Base-by-base conservation (phyloP, 306 rosid genomes). In the Ormosia emarginata region DNA sequence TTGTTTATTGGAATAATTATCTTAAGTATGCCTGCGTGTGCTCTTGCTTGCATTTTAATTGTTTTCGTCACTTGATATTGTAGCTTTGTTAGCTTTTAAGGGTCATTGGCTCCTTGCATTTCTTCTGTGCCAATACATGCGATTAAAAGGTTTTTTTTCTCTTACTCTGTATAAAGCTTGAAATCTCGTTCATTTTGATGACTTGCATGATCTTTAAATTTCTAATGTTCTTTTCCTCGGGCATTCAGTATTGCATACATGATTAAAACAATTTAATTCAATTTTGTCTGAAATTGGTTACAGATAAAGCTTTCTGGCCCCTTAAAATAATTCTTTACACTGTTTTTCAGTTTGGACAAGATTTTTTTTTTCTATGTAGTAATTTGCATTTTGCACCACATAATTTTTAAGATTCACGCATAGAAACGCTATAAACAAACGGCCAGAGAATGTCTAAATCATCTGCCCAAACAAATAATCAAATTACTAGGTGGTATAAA, bases 1-100 rank as follows among this genome's bases (percentile, higher is more conserved):
- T 83, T 77, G 79, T 79, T 82, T 63, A 58, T 46, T 82, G 36
- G 56, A 89, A 88, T 84, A 88, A 78, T 78, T 83, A 18, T 75
- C 37, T 71, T 11, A 64, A 59, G 30, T 67, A 62, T 69, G 77
- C 64, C 46, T 53, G 34, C 36, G 15, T 75, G 47, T 79, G 66
- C 44, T 64, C 52, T 18, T 65, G 61, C 67, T 41, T 56, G 61
- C 78, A n/a, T 74, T 55, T 74, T 34, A 47, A 8, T 33, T 41
- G 17, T 5, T 50, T 55, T 72, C 30, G 13, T n/a, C 29, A 10
- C 41, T 55, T 43, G 9, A 44, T 12, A 34, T 77, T 8, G 36
- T 58, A 37, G 50, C 46, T 77, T 49, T 65, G 10, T 0, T 65
- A 49, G 41, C 64, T 39, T 47, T 61, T 1, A 61, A 55, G 33